Percentiles rank a stretch among this genome's conserved stretches.
Evolutionary conservation across 2,329 filamentous ascomycete genomes (phyloP).

Genomic region (Diplocarpon rosae): DNA sequence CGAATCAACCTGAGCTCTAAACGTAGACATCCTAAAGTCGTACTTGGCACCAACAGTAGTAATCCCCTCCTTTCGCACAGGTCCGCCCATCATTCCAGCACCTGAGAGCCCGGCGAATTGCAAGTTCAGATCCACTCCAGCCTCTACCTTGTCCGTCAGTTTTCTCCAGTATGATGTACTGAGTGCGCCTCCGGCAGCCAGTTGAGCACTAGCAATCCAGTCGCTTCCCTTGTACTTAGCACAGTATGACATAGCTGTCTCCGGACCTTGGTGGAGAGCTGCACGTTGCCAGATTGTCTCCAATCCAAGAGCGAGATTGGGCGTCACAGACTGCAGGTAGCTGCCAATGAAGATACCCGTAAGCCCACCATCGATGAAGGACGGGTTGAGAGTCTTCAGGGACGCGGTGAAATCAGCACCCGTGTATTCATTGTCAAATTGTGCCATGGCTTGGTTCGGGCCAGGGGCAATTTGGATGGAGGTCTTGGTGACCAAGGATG

Average conservation of each 20-base stretch:
- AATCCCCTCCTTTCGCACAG: conserved; percentile 71
- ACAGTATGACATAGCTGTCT: conserved; percentile 81
- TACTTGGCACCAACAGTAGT: conserved; percentile 95
- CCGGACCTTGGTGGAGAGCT: conserved; percentile 74
- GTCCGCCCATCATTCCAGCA: conserved; percentile 61
- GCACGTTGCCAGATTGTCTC: conserved; percentile 91
- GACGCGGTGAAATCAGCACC: conserved; percentile 89
- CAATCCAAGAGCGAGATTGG: conserved; percentile 73
- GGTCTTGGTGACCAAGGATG: conserved; percentile 72
- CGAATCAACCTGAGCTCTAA: conserved; percentile 92
- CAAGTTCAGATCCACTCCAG: conserved; percentile 87
- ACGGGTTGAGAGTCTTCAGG: conserved; percentile 93
- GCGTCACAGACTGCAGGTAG: conserved; percentile 89
- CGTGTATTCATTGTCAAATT: conserved; percentile 91
- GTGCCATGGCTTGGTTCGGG: conserved; percentile 73
- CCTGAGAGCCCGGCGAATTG: conserved; percentile 59
- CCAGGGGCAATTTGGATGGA: conserved; percentile 75
- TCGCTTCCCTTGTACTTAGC: conserved; percentile 84
- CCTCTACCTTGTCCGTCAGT: conserved; percentile 90
- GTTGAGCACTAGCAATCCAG: conserved; percentile 86
- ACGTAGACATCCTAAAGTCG: conserved; percentile 90
- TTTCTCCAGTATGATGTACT: conserved; percentile 90
- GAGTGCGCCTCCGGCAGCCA: conserved; percentile 69
- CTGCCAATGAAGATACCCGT: conserved; percentile 94
- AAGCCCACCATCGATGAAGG: conserved; percentile 76